Evolutionary conservation across 805 yeast genomes (phyloP), one percentile per base, ranked within the genome.

Genomic region (Schwanniomyces yamadae): DNA sequence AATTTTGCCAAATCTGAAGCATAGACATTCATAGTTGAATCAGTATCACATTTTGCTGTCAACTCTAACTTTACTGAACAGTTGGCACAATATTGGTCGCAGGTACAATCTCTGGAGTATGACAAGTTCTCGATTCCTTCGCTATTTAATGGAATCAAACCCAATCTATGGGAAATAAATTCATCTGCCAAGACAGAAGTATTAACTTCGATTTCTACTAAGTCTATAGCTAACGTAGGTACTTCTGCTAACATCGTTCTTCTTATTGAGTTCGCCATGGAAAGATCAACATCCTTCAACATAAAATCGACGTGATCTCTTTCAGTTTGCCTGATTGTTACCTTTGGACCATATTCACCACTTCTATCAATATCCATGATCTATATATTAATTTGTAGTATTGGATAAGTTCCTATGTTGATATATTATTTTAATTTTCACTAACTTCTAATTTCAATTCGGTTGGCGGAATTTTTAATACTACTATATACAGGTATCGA

Each of bases 141-240:
- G 50, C 95, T 80, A 46, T 82, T 84, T 31, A 93, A 69, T 1
- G 99, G 99, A 41, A 93, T 80, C 36, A 93, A 71, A 27, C 99
- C 99, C 44, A 93, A 66, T 57, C 99, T 73, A 63, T 93, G 99
- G 20, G 97, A 81, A 40, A 93, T 77, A 57, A 93, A 93, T 63
- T 93, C 99, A 61, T 93, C 99, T 2, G 99, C 98, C 42, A 93
- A 69, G 14, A 93, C 99, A 9, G 95, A 82, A 1, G 98, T 88
- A 66, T 93, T 93, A 32, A 77, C 80, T 54, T 88, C 95, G 45
- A 93, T 84, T 57, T 93, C 98, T 31, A 93, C 99, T 44, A 91
- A 77, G 55, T 93, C 99, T 40, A 93, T 89, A 35, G 99, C 97
- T 46, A 93, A 67, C 0, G 99, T 93, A 22, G 99, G 99, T 39